phyloP scores from a whole-genome alignment of 805 yeast genomes.

The Pichia phayaonensis region DNA sequence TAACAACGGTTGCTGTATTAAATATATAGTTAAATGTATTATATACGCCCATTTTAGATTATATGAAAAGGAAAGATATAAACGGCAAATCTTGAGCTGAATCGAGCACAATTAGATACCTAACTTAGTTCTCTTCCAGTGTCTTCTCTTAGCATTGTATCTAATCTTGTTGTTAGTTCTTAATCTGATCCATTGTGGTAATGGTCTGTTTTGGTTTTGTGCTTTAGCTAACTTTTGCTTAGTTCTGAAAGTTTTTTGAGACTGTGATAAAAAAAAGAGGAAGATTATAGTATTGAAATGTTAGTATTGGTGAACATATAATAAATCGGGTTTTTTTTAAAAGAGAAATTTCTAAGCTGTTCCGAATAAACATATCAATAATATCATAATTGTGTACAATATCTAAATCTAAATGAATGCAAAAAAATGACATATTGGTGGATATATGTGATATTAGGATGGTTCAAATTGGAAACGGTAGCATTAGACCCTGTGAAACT shows the following conservation, averaged over 20 bases:
- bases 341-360: too few relatives aligned
- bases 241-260: constrained; percentile 92
- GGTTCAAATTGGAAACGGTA: background rate
- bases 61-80: background rate
- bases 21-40: background rate
- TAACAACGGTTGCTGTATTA: background rate
- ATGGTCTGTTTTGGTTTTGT: constrained; percentile 97
- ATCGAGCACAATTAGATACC: constrained; percentile 56
- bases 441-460: background rate
- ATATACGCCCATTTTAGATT: background rate
- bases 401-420: background rate
- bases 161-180: constrained; percentile 96
- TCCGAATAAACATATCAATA: too few relatives aligned
- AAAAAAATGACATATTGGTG: background rate
- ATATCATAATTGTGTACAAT: background rate
- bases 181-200: constrained; percentile 99
- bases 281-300: background rate
- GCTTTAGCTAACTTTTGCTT: constrained; percentile 99
- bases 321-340: too few relatives aligned
- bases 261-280: constrained; percentile 32
- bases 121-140: constrained; percentile 99
- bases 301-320: background rate
- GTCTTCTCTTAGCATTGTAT: constrained; percentile 99
- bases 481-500: background rate
- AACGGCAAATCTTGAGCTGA: background rate